phyloP scores from a whole-genome alignment of 306 rosid genomes.

The Vicia sativa region DNA sequence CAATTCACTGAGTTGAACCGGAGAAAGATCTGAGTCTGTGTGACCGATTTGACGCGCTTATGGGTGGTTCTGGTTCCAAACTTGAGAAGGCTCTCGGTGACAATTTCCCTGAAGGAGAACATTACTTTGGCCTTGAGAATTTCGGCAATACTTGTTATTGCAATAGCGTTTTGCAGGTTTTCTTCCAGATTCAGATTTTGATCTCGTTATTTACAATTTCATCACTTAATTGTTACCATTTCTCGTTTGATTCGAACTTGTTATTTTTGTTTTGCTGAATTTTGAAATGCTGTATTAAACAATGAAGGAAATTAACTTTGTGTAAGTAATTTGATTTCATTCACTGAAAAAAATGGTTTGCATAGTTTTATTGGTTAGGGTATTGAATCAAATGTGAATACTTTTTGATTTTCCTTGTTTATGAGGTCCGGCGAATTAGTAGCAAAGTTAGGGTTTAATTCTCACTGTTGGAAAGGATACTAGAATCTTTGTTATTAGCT shows the following conservation, averaged over 20 bases:
- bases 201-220: neutral
- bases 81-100: constrained; percentile 98
- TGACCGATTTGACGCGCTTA: constrained; percentile 34
- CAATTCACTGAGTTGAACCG: constrained; percentile 47
- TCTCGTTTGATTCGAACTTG: neutral
- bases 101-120: constrained; percentile 99
- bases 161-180: constrained; percentile 96
- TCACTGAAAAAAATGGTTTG: neutral
- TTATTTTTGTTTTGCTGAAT: constrained; percentile 2
- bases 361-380: neutral
- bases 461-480: constrained; percentile 12
- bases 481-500: neutral
- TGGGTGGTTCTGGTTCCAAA: constrained; percentile 99
- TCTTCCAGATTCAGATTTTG: neutral
- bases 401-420: neutral
- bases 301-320: neutral
- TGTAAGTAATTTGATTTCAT: constrained; percentile 15
- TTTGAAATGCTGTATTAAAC: constrained; percentile 1
- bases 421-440: neutral
- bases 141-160: constrained; percentile 98
- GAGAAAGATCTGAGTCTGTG: constrained; percentile 54
- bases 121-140: constrained; percentile 94
- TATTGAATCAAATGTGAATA: constrained; percentile 23
- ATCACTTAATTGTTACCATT: neutral
- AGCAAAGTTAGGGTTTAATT: constrained; percentile 5